Conservation (phyloP, 106 monocot species). For the Amphibolis antarctica region DNA sequence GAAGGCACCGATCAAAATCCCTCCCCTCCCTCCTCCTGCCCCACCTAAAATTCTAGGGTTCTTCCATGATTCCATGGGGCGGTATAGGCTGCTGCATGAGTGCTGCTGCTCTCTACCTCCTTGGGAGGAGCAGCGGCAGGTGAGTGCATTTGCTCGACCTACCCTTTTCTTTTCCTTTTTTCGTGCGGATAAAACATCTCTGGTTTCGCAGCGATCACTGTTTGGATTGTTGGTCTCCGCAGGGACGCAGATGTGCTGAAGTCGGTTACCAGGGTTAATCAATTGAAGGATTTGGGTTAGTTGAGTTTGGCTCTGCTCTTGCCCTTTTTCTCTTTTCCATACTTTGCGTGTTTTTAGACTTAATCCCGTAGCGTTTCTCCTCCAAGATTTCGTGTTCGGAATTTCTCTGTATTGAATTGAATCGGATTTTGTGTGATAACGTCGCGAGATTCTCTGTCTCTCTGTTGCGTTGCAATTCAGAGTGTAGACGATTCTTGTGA, state of each 20-base stretch:
- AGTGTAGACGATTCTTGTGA: no score
- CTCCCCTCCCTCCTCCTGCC: no score
- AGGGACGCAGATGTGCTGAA: slow-evolving; percentile 75
- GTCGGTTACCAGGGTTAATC: slow-evolving; percentile 60
- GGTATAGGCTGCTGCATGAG: slow-evolving; percentile 76
- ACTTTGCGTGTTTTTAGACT: no score
- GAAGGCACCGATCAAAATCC: no score
- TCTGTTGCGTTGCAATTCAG: no score
- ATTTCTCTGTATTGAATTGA: neutral
- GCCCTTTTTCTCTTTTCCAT: neutral
- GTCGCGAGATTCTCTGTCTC: no score
- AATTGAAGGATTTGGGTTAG: slow-evolving; percentile 79
- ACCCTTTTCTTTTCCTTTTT: no score
- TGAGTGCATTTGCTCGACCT: slow-evolving; percentile 2
- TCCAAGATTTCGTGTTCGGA: neutral
- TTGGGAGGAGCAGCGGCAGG: slow-evolving; percentile 83
- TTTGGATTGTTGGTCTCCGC: neutral
- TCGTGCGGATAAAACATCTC: no score
- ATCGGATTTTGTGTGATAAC: neutral
- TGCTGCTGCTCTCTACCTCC: slow-evolving; percentile 68
- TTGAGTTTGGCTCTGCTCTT: neutral
- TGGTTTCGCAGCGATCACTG: neutral
- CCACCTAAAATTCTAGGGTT: no score
- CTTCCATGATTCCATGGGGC: slow-evolving; percentile 53
- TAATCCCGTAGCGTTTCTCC: neutral